These are phyloP conservation scores for Myxozyma monticola DNA, from an alignment of 805 yeast genomes.

Conservation along the genomic window DNA sequence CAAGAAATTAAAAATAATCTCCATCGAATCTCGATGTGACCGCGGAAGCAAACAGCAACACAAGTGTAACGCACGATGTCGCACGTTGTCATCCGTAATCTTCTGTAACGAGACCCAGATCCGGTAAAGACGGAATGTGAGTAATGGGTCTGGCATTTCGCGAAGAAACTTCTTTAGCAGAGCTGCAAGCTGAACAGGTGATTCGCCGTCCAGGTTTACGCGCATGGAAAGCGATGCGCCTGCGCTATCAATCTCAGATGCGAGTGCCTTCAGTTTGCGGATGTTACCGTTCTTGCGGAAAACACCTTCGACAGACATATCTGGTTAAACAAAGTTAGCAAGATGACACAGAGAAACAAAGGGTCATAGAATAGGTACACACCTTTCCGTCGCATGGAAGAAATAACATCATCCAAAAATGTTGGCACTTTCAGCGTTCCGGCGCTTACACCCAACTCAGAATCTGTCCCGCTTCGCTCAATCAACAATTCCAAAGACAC, in stretches of 20 bases:
- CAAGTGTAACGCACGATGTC: slow-evolving; percentile 58
- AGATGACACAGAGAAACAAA: neutral
- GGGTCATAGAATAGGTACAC: slow-evolving; percentile 55
- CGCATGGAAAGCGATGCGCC: slow-evolving; percentile 38
- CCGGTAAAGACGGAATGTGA: slow-evolving; percentile 73
- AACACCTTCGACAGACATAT: slow-evolving; percentile 88
- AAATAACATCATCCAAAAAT: slow-evolving; percentile 79
- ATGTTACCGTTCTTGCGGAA: slow-evolving; percentile 96
- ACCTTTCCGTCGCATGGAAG: slow-evolving; percentile 83
- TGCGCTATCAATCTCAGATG: slow-evolving; percentile 75
- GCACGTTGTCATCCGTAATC: slow-evolving; percentile 44
- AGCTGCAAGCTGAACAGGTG: slow-evolving; percentile 91
- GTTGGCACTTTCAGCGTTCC: slow-evolving; percentile 77
- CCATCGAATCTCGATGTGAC: slow-evolving; percentile 78
- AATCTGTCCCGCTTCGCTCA: slow-evolving; percentile 72
- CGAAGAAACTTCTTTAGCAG: slow-evolving; percentile 85
- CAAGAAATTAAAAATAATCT: slow-evolving; percentile 80
- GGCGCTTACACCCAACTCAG: slow-evolving; percentile 83
- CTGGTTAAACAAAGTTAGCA: slow-evolving; percentile 1
- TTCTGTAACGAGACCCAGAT: slow-evolving; percentile 55
- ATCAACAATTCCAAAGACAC: slow-evolving; percentile 69
- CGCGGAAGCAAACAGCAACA: slow-evolving; percentile 78
- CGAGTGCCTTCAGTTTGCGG: slow-evolving; percentile 69
- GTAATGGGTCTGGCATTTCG: slow-evolving; percentile 87
- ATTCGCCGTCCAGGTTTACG: slow-evolving; percentile 49